A percentile compares a stretch with the other conserved stretches of the same genome.
Evolutionary conservation across 129 eudicot species (phyloP).

Genomic region (Artemisia argyi): DNA sequence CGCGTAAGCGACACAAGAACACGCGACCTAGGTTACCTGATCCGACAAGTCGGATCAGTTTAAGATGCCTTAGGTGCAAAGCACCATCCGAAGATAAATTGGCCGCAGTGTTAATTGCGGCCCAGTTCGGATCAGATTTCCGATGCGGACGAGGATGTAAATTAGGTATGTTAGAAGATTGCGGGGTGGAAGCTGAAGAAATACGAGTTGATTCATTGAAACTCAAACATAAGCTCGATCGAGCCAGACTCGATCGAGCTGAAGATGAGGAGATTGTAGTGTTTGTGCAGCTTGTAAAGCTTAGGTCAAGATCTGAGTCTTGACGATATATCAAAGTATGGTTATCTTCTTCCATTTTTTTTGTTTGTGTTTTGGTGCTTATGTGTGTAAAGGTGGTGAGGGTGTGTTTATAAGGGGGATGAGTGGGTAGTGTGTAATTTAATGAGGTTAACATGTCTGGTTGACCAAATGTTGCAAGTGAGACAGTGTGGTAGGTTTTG

Average conservation of each 20-base stretch:
- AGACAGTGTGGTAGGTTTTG: conserved; percentile 34
- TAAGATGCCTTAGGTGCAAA: conserved; percentile 89
- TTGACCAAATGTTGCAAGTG: conserved; percentile 31
- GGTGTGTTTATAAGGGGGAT: conserved; percentile 25
- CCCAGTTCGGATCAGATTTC: conserved; percentile 63
- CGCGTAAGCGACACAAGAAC: conserved; percentile 77
- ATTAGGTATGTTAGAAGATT: conserved; percentile 38
- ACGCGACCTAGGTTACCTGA: conserved; percentile 91
- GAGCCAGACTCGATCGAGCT: conserved; percentile 76
- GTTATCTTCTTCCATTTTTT: conserved; percentile 29
- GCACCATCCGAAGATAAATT: conserved; percentile 67
- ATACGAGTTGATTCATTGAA: conserved; percentile 74
- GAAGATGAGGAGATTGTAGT: conserved; percentile 30
- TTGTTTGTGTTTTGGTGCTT: neutral
- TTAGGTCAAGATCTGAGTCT: conserved; percentile 68
- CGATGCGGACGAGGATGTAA: conserved; percentile 68
- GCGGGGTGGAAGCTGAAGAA: conserved; percentile 35
- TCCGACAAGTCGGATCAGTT: conserved; percentile 77
- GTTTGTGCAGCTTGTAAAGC: conserved; percentile 56
- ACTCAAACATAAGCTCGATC: conserved; percentile 75
- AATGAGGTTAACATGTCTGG: conserved; percentile 48
- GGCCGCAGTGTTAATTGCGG: conserved; percentile 66
- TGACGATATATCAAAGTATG: conserved; percentile 19
- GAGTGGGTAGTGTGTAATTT: conserved; percentile 38
- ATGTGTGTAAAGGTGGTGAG: neutral